A percentile compares a stretch with the other conserved stretches of the same genome.
Evolutionary conservation across 192 early-diverging fungal genomes (phyloP).

Genomic region (Kappamyces sp.): DNA sequence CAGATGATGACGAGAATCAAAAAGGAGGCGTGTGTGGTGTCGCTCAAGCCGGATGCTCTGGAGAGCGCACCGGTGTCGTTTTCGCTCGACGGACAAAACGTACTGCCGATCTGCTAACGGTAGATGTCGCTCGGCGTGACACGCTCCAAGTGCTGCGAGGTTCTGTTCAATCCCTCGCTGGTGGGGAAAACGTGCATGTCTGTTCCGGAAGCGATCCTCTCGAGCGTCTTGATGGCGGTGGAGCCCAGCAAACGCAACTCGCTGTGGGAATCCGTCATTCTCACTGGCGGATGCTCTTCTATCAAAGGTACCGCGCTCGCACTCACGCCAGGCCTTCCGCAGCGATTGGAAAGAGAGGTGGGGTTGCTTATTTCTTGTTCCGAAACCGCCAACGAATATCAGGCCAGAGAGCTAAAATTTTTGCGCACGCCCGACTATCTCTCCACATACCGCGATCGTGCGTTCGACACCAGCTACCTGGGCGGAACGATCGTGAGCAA

Average conservation of each 20-base stretch:
- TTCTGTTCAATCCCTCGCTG: slow-evolving; percentile 67
- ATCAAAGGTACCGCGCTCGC: slow-evolving; percentile 25
- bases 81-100: neutral
- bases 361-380: slow-evolving; percentile 59
- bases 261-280: slow-evolving; percentile 78
- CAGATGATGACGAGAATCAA: slow-evolving; percentile 45
- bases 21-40: slow-evolving; percentile 24
- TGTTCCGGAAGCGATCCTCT: slow-evolving; percentile 59
- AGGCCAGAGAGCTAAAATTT: slow-evolving; percentile 77
- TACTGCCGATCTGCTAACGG: slow-evolving; percentile 13
- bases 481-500: slow-evolving; percentile 85
- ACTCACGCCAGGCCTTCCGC: slow-evolving; percentile 48
- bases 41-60: no score
- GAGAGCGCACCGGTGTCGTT: no score
- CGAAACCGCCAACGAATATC: slow-evolving; percentile 80
- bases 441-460: slow-evolving; percentile 60
- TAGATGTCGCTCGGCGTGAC: slow-evolving; percentile 43
- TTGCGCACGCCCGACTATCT: slow-evolving; percentile 83
- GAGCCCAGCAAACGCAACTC: slow-evolving; percentile 69
- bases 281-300: slow-evolving; percentile 69
- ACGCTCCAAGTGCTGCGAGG: slow-evolving; percentile 56
- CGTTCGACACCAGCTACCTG: slow-evolving; percentile 65
- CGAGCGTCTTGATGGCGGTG: slow-evolving; percentile 46
- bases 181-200: slow-evolving; percentile 28
- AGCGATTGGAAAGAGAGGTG: slow-evolving; percentile 64